phyloP scores from a whole-genome alignment of 164 flowering plant species.

The Vitis cinerea region DNA sequence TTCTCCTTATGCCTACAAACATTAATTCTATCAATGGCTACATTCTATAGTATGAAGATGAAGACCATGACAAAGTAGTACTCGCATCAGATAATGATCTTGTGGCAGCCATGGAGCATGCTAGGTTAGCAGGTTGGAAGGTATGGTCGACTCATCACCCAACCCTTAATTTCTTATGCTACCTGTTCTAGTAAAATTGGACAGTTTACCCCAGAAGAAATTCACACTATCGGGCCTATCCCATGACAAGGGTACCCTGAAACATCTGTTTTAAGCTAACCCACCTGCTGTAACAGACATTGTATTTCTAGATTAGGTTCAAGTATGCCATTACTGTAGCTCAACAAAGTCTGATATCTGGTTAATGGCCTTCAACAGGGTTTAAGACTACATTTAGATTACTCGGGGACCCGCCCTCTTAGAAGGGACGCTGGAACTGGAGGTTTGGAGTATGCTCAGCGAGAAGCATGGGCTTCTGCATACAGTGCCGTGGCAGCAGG shows the following conservation, averaged over 20 bases:
- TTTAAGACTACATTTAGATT: constrained; percentile 78
- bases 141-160: constrained; percentile 28
- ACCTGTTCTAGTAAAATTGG: too few relatives aligned
- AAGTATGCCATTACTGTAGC: not conserved
- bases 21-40: not conserved
- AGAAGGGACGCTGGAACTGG: constrained; percentile 33
- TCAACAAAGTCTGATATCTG: constrained; percentile 5
- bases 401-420: constrained; percentile 41
- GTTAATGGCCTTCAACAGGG: constrained; percentile 45
- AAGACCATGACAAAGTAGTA: constrained; percentile 88
- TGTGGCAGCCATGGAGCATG: constrained; percentile 91
- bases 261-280: too few relatives aligned
- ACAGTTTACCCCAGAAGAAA: too few relatives aligned
- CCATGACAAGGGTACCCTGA: too few relatives aligned
- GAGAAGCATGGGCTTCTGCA: constrained; percentile 65
- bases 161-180: too few relatives aligned
- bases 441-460: constrained; percentile 47
- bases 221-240: too few relatives aligned
- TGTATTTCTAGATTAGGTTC: too few relatives aligned
- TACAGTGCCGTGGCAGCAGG: constrained; percentile 53
- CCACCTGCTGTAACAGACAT: too few relatives aligned
- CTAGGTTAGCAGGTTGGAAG: constrained; percentile 88
- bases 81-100: constrained; percentile 89
- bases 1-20: not conserved
- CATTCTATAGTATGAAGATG: constrained; percentile 88